Conservation (phyloP, 768 basidiomycete genomes). For the Boletus subparvulus region DNA sequence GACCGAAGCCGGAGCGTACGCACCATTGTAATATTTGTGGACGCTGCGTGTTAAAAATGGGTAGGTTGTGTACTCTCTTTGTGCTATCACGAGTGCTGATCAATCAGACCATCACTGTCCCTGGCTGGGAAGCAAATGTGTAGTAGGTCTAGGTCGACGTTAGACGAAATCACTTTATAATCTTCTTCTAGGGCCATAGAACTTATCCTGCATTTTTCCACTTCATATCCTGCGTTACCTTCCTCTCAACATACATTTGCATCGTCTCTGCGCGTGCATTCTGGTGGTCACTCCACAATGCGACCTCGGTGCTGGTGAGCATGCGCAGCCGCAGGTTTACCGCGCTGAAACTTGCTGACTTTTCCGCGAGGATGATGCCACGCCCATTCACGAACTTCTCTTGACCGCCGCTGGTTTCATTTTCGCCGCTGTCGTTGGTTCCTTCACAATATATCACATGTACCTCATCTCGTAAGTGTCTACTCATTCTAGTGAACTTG, state of each 20-base stretch:
- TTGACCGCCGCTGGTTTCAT: slow-evolving; percentile 59
- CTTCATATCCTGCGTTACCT: slow-evolving; percentile 62
- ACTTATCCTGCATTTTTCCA: slow-evolving; percentile 85
- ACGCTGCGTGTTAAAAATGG: slow-evolving; percentile 83
- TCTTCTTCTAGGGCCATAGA: slow-evolving; percentile 61
- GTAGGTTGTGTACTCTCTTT: slow-evolving; percentile 39
- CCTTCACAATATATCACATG: slow-evolving; percentile 73
- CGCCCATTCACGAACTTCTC: slow-evolving; percentile 70
- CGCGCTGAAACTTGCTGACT: slow-evolving; percentile 1
- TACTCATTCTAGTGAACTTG: neutral
- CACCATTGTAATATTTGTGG: slow-evolving; percentile 78
- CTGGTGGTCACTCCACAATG: slow-evolving; percentile 64
- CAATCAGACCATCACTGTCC: slow-evolving; percentile 80
- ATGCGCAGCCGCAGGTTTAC: neutral
- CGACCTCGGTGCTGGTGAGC: slow-evolving; percentile 56
- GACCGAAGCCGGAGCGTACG: slow-evolving; percentile 73
- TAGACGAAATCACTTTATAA: neutral
- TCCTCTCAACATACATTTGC: slow-evolving; percentile 63
- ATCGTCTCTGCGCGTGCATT: slow-evolving; percentile 52
- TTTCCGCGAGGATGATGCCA: slow-evolving; percentile 51
- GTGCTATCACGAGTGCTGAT: slow-evolving; percentile 4
- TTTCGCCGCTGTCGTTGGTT: slow-evolving; percentile 66
- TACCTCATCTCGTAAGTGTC: slow-evolving; percentile 68
- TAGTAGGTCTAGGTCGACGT: slow-evolving; percentile 46
- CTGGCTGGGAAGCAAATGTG: slow-evolving; percentile 76